A percentile compares a stretch with the other conserved stretches of the same genome.
Evolutionary conservation across 495 filamentous ascomycete genomes (phyloP).

Genomic region (Penicillium odoratum): DNA sequence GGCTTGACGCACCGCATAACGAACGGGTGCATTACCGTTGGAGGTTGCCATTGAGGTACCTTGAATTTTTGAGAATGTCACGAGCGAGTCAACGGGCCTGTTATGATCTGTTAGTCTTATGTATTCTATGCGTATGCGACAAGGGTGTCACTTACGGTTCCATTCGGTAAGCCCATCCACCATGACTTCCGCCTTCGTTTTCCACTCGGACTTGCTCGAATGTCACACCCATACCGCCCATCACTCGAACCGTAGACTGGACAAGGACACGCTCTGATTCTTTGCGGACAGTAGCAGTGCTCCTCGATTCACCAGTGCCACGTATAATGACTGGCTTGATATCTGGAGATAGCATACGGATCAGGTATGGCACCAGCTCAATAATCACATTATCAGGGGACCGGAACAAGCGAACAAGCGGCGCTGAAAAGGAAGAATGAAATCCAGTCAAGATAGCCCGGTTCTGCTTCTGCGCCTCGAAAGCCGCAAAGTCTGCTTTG

Average conservation of each 20-base stretch:
- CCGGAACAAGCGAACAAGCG: constrained; percentile 72
- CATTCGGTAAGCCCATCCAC: constrained; percentile 87
- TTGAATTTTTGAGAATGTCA: constrained; percentile 41
- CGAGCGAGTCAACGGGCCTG: constrained; percentile 69
- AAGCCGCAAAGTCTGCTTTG: constrained; percentile 73
- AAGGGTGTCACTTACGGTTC: constrained; percentile 68
- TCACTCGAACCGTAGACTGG: constrained; percentile 71
- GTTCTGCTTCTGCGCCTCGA: constrained; percentile 72
- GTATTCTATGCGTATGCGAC: constrained; percentile 4
- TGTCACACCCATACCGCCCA: constrained; percentile 73
- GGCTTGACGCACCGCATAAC: constrained; percentile 89
- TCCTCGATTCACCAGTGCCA: constrained; percentile 62
- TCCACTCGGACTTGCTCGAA: constrained; percentile 85
- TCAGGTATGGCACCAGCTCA: constrained; percentile 80
- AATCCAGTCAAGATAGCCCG: constrained; percentile 54
- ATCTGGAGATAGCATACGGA: constrained; percentile 80
- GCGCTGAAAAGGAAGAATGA: constrained; percentile 56
- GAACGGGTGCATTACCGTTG: constrained; percentile 61
- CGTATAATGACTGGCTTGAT: constrained; percentile 91
- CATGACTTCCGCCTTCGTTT: constrained; percentile 50
- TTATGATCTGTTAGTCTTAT: constrained; percentile 22
- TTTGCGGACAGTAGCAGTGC: constrained; percentile 80
- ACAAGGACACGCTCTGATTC: constrained; percentile 82
- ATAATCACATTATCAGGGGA: constrained; percentile 70
- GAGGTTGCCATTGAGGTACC: constrained; percentile 23